Base-by-base conservation (phyloP, 371 early-diverging fungal genomes). In the Mortierella sp. region DNA sequence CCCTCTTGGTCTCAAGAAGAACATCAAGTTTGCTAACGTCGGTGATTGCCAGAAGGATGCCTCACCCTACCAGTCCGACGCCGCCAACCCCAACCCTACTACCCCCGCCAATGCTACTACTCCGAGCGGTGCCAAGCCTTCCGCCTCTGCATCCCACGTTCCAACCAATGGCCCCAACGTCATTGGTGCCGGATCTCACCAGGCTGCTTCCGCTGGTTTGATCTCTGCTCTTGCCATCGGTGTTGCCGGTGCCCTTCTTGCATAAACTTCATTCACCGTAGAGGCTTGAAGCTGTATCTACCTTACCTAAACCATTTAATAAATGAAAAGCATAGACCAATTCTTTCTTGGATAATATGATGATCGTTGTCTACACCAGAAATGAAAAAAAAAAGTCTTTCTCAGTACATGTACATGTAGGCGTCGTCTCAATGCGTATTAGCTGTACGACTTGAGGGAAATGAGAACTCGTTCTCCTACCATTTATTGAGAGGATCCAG, bases 11-110 rank as follows among this genome's bases (percentile, higher is more conserved):
- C 14, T 61, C 18, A 30, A 47, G 28, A 54, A 54, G 61, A 61
- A 68, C 58, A 60, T 76, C 52, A 70, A 65, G 66, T 58, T 76
- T 54, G 70, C 70, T 34, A 57, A 54, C 23, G 76, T 76, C 43
- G 66, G 66, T 23, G 57, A 30, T 14, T 76, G 76, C 52, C 57
- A 76, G 59, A 38, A 19, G 14, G 76, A 76, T 65, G 58, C 76
- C 45, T 12, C 34, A 27, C 70, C 70, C 43, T 76, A 76, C 70
- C 76, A 76, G 59, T 0, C 31, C 16, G 76, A 70, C 3, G 51
- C 58, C 45, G 54, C 61, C 19, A 54, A 65, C 41, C 43, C 64
- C 46, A 58, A 54, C 39, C 68, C 50, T 21, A 16, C 58, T 27
- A 21, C 28, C 26, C 1, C 61, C 41, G 14, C 19, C 26, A 9